Percentiles rank a stretch among this genome's conserved stretches.
These are phyloP conservation scores for Populus tremula DNA, from an alignment of 345 rosid species.

Conservation along the genomic window DNA sequence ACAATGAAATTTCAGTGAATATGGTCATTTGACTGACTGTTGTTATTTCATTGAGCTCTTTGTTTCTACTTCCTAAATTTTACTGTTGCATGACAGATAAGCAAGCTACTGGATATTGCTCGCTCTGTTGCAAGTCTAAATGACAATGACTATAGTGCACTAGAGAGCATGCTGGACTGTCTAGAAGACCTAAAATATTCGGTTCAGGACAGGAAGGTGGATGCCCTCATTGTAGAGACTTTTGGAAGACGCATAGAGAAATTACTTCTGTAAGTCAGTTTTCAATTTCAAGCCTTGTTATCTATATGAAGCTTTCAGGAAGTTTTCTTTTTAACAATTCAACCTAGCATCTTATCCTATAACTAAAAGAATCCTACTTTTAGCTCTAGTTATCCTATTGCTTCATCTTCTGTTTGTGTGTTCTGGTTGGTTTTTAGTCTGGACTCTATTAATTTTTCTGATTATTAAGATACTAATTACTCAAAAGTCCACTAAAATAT, in stretches of 20 bases:
- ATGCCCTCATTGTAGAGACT: slow-evolving; percentile 92
- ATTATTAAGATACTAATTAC: not conserved
- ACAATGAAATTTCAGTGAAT: not conserved
- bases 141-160: slow-evolving; percentile 55
- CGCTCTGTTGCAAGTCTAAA: slow-evolving; percentile 74
- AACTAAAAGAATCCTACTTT: not conserved
- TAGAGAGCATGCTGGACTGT: slow-evolving; percentile 74
- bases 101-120: slow-evolving; percentile 69
- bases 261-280: slow-evolving; percentile 67
- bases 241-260: slow-evolving; percentile 97
- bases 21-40: slow-evolving; percentile 5
- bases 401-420: not conserved
- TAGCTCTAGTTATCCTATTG: not conserved
- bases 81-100: slow-evolving; percentile 51
- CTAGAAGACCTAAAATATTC: slow-evolving; percentile 81
- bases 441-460: not conserved
- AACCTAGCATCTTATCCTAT: not conserved
- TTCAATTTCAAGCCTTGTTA: not conserved
- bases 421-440: not conserved
- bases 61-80: slow-evolving; percentile 6
- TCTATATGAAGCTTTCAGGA: not conserved
- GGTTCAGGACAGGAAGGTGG: slow-evolving; percentile 92
- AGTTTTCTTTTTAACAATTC: not conserved
- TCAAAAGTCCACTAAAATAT: not conserved
- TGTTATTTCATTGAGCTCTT: slow-evolving; percentile 4